These are phyloP conservation scores for Peronospora destructor DNA, from an alignment of 352 stramenopile genomes.

Conservation along the genomic window DNA sequence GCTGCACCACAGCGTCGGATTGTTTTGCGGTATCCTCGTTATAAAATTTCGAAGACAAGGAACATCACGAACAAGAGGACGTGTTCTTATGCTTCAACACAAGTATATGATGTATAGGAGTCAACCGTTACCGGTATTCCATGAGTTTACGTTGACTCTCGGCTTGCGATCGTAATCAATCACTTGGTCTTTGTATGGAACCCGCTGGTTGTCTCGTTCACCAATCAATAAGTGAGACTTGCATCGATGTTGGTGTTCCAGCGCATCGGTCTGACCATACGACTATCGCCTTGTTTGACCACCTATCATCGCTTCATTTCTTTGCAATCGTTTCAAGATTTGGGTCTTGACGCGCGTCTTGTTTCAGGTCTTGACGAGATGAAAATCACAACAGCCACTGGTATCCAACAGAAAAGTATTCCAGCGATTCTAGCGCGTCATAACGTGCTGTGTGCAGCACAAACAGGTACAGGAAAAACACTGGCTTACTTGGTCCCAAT, in stretches of 20 bases:
- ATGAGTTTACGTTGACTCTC: no score
- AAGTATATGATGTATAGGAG: no score
- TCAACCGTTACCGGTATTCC: no score
- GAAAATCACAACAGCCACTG: conserved; percentile 37
- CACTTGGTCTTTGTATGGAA: not conserved
- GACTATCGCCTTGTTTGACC: no score
- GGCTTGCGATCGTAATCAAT: not conserved
- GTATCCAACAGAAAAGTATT: conserved; percentile 55
- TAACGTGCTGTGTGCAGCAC: conserved; percentile 54
- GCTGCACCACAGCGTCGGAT: no score
- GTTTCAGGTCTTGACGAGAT: conserved; percentile 42
- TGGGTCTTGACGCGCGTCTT: conserved; percentile 38
- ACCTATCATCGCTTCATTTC: not conserved
- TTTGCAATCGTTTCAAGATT: conserved; percentile 27
- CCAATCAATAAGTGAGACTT: no score
- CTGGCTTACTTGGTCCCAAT: conserved; percentile 55
- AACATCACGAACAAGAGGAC: no score
- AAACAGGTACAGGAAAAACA: conserved; percentile 67
- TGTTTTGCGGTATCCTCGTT: no score
- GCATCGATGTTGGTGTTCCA: no score
- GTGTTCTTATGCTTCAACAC: no score
- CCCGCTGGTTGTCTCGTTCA: not conserved
- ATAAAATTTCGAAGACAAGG: no score
- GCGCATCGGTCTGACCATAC: no score
- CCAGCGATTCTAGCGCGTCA: conserved; percentile 36